A percentile compares a stretch with the other conserved stretches of the same genome.
These are phyloP conservation scores for Neonothopanus nambi DNA, from an alignment of 1,284 basidiomycete genomes.

Conservation along the genomic window DNA sequence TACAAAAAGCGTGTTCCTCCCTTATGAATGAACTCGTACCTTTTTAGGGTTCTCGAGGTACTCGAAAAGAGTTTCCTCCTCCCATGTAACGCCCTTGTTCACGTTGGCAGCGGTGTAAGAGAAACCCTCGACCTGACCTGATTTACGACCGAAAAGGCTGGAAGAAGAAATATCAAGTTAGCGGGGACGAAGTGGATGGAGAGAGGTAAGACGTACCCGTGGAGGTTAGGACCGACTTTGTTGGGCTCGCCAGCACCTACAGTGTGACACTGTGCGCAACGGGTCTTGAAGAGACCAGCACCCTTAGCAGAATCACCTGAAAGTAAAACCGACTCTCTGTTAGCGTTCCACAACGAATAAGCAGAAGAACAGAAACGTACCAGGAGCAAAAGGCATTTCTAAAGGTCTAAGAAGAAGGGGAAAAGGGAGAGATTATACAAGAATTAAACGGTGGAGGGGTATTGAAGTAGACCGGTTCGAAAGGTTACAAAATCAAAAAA, in stretches of 20 bases:
- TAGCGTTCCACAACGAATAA: not conserved
- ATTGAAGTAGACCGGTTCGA: too few species aligned
- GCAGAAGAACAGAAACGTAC: constrained; percentile 27
- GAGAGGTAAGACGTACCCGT: constrained; percentile 63
- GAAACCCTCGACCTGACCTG: constrained; percentile 86
- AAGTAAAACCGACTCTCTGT: not conserved
- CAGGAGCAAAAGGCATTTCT: constrained; percentile 44
- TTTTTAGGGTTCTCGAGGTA: constrained; percentile 98
- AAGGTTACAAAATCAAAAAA: too few species aligned
- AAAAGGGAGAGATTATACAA: constrained; percentile 28
- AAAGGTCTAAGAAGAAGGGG: constrained; percentile 14
- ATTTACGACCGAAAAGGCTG: constrained; percentile 84
- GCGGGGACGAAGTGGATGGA: not conserved
- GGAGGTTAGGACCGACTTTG: constrained; percentile 94
- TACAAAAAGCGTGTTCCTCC: too few species aligned
- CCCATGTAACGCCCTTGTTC: constrained; percentile 92
- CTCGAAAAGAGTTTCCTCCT: constrained; percentile 86
- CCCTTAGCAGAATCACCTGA: constrained; percentile 88
- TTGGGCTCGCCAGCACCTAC: constrained; percentile 80
- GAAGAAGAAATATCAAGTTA: constrained; percentile 3
- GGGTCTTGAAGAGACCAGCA: constrained; percentile 92
- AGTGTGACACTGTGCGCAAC: constrained; percentile 98
- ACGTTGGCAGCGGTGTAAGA: constrained; percentile 96
- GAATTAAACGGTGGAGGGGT: constrained; percentile 19
- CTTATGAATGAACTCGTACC: too few species aligned